phyloP scores from a whole-genome alignment of 2,329 filamentous ascomycete genomes.

The Alternaria rosae region DNA sequence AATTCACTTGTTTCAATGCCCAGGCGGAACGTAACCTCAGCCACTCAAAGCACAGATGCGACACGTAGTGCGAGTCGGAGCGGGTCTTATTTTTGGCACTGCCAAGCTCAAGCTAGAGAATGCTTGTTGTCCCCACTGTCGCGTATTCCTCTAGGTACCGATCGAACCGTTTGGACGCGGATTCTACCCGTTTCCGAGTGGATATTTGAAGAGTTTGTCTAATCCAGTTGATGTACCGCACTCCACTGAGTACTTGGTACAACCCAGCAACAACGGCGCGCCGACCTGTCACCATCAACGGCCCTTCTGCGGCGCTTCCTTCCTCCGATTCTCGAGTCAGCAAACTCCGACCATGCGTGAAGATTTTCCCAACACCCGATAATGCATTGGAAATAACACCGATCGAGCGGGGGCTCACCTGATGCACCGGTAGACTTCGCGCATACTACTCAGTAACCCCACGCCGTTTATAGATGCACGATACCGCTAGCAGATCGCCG shows the following conservation, averaged over 20 bases:
- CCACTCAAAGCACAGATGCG: neutral
- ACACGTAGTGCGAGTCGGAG: neutral
- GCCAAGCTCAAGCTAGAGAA: neutral
- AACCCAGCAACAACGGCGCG: neutral
- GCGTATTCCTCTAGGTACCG: neutral
- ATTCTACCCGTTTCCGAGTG: neutral
- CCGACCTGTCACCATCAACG: neutral
- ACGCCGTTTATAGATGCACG: neutral
- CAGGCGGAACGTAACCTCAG: neutral
- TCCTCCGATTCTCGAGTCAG: neutral
- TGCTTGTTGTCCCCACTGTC: neutral
- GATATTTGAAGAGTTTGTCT: neutral
- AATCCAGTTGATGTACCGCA: neutral
- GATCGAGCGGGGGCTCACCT: neutral
- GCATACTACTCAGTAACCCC: neutral
- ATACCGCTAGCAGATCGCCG: neutral
- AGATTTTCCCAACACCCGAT: neutral
- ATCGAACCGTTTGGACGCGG: neutral
- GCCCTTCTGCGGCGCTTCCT: neutral
- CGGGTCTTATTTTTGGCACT: neutral
- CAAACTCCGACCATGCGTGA: neutral
- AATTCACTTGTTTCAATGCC: neutral
- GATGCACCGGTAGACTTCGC: neutral
- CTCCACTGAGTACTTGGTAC: neutral
- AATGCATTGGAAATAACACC: neutral